Evolutionary conservation across 768 basidiomycete species (phyloP), one percentile per base, ranked within the genome.

Genomic region (Dentipellis sp.): DNA sequence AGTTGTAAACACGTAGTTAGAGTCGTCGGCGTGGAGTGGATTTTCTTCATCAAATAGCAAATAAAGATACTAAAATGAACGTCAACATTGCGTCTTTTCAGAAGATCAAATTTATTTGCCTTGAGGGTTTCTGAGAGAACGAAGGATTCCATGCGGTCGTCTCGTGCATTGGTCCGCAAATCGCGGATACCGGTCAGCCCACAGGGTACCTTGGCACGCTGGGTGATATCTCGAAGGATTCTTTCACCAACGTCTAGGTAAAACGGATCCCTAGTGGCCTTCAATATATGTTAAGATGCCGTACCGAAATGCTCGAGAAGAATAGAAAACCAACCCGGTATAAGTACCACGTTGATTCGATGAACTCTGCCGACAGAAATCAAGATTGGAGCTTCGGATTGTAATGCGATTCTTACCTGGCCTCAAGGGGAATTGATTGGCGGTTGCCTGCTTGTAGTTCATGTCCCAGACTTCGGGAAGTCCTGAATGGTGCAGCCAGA

Each of bases 81-180:
- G 2, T 19, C 14, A 11, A 55, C 38, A 8, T 4, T 35, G 49
- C 10, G 38, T 38, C 3, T 29, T 29, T 29, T 29, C 29, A 49
- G 22, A 23, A 14, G 40, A 8, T 14, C 42, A n/a, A 56, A 69
- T 50, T 35, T 57, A 35, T 86, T 92, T 29, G 29, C 29, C 78
- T 94, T 95, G 49, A 97, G 72, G 0, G 93, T 93, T 71, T 95
- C 94, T 3, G 91, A 93, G 35, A 97, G 75, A n/a, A 83, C 83
- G 68, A 98, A 99, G 4, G 89, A 92, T 69, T 98, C 97, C 97
- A 98, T 98, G 58, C 95, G 81, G 64, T 98, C 92, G 60, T 94
- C 92, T 16, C 80, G 81, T 63, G 82, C 75, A 62, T 91, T 88
- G 34, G 76, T 83, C 42, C 85, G 76, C 2, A 97, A 77, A 69